These are phyloP conservation scores for Plasmodium chabaudi DNA, from an alignment of 169 alveolate species.

Conservation along the genomic window DNA sequence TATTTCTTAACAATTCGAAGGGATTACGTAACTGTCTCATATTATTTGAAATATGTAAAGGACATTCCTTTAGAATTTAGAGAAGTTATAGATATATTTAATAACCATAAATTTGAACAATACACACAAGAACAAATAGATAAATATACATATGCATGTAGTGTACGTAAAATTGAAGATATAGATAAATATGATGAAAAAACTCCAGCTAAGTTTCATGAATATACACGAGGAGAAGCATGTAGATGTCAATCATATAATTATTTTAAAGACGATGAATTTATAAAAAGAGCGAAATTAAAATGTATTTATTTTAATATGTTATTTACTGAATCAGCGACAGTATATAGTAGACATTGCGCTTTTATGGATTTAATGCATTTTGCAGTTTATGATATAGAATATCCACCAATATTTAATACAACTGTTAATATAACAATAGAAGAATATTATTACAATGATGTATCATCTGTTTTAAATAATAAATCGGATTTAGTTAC, in stretches of 20 bases:
- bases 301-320: conserved; percentile 62
- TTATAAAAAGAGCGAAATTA: conserved; percentile 54
- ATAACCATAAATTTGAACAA: conserved; percentile 32
- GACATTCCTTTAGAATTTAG: conserved; percentile 60
- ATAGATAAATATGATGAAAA: conserved; percentile 25
- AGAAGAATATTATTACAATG: conserved; percentile 69
- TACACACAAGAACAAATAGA: conserved; percentile 27
- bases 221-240: conserved; percentile 61
- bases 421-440: conserved; percentile 58
- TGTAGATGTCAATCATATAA: conserved; percentile 57
- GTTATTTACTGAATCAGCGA: conserved; percentile 51
- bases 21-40: conserved; percentile 56
- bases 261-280: conserved; percentile 37
- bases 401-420: conserved; percentile 73
- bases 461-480: conserved; percentile 32
- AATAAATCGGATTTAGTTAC: conserved; percentile 63
- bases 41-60: conserved; percentile 56
- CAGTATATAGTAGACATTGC: conserved; percentile 56
- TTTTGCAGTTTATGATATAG: conserved; percentile 67
- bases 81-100: conserved; percentile 65
- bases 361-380: conserved; percentile 22
- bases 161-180: conserved; percentile 46
- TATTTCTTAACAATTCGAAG: conserved; percentile 72
- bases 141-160: conserved; percentile 25
- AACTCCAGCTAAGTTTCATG: conserved; percentile 57